Percentiles rank a stretch among this genome's conserved stretches.
Conservation (phyloP, 352 stramenopile species). For the Peronospora destructor region DNA sequence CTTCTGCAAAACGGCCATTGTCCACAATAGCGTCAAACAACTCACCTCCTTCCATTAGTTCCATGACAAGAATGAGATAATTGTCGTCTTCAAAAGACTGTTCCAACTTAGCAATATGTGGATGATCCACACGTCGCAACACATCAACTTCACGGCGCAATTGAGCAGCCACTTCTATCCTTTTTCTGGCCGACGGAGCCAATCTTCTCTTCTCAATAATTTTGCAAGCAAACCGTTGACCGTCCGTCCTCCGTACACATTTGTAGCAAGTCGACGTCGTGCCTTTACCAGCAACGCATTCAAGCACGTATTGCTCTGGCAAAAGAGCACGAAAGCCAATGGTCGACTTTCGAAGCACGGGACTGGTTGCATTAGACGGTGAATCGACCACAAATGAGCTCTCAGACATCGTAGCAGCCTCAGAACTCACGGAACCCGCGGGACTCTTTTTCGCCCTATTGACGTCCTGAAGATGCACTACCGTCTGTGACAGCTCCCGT, state of each 20-base stretch:
- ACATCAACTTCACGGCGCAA: constrained; percentile 64
- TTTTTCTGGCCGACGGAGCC: constrained; percentile 37
- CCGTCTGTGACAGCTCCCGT: constrained; percentile 23
- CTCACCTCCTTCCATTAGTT: constrained; percentile 70
- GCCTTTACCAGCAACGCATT: constrained; percentile 54
- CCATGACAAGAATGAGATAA: constrained; percentile 65
- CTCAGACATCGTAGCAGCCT: constrained; percentile 39
- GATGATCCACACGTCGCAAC: constrained; percentile 51
- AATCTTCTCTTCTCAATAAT: constrained; percentile 70
- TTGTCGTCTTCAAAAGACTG: constrained; percentile 61
- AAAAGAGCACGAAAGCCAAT: constrained; percentile 34
- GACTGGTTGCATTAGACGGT: constrained; percentile 17
- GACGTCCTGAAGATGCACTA: constrained; percentile 28
- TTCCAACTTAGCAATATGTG: constrained; percentile 62
- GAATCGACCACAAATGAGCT: constrained; percentile 42
- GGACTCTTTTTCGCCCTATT: constrained; percentile 10
- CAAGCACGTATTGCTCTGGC: constrained; percentile 41
- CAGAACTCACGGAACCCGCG: constrained; percentile 24
- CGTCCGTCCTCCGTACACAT: constrained; percentile 40
- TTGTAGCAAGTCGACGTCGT: constrained; percentile 72
- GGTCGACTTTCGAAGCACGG: constrained; percentile 4
- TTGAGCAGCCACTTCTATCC: constrained; percentile 48
- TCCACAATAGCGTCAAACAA: constrained; percentile 79
- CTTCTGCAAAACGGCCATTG: constrained; percentile 48
- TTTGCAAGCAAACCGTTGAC: constrained; percentile 58